phyloP scores from a whole-genome alignment of 225 moss, liverwort and hornwort species.

The Physcomitrellopsis africana region DNA sequence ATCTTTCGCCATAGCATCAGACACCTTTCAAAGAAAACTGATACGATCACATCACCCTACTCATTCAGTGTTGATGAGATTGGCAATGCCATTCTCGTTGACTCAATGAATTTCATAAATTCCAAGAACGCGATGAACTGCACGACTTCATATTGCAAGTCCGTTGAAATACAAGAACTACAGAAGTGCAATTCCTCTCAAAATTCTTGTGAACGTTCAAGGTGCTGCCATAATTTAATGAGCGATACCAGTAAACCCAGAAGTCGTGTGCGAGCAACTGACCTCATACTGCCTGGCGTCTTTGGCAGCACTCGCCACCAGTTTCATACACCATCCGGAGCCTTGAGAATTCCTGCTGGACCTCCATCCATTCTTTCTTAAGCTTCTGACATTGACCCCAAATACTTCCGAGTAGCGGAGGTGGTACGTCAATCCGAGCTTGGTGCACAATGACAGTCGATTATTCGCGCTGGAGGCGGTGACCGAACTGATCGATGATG shows the following conservation, averaged over 20 bases:
- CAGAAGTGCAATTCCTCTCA: neutral
- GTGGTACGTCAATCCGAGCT: constrained; percentile 21
- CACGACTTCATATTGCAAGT: no score
- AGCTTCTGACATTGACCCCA: constrained; percentile 14
- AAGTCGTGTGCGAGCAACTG: neutral
- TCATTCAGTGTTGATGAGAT: no score
- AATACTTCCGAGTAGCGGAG: constrained; percentile 31
- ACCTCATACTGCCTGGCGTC: constrained; percentile 46
- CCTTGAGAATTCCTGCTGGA: neutral
- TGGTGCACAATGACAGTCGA: neutral
- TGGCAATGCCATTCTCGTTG: no score
- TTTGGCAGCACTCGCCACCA: constrained; percentile 35
- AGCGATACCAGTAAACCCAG: neutral
- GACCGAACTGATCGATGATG: constrained; percentile 3
- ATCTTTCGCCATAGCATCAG: no score
- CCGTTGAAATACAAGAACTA: no score
- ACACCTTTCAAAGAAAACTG: no score
- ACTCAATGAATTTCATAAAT: no score
- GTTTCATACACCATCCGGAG: constrained; percentile 22
- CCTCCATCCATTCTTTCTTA: constrained; percentile 24
- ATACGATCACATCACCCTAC: no score
- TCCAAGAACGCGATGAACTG: no score
- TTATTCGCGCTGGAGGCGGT: neutral
- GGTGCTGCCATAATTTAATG: neutral
- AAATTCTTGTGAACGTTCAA: neutral